Evolutionary conservation across 78 protist genomes (phyloP), one percentile per base, ranked within the genome.

Genomic region (Dictyostelium intermedium): DNA sequence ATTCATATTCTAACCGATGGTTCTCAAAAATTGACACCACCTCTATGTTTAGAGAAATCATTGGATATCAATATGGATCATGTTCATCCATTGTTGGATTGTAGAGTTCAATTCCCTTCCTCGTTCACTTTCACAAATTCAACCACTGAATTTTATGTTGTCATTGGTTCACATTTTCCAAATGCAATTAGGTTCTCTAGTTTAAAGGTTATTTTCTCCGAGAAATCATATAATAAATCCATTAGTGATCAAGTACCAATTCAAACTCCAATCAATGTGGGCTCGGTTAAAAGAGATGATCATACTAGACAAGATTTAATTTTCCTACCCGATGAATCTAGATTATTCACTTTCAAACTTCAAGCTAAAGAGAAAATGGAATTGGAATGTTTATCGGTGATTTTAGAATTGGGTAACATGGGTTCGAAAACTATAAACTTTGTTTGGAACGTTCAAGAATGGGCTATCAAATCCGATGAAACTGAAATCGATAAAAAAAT

Each of bases 401-500:
- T 70, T 34, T 50, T 89, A n/a, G 94, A 89, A 39, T 39, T 89
- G 14, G 87, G 87, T 11, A 43, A 41, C 6, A 56, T 78, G 23
- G 43, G 70, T 30, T 34, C 78, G 11, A 73, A 34, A 73, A 79
- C 87, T 30, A 47, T 89, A 20, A 89, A 89, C 18, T 89, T 80
- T 14, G 7, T 72, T 70, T 89, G 94, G 94, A 89, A 89, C 34
- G 83, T 89, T 80, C 74, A 74, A n/a, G 87, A 89, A n/a, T 89
- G 94, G 94, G 94, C 94, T 3, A 80, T 89, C 34, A 89, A 89
- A 80, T 80, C 85, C 23, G 94, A 89, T 70, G 87, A 80, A n/a
- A 78, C 80, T 27, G 85, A 87, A 9, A 45, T 60, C 3, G 85
- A 87, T n/a, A 66, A 66, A 27, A 78, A 20, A 39, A 41, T 25